Percentiles rank a stretch among this genome's conserved stretches.
Conservation (phyloP, 2,329 filamentous ascomycete genomes). For the Fusarium temperatum region DNA sequence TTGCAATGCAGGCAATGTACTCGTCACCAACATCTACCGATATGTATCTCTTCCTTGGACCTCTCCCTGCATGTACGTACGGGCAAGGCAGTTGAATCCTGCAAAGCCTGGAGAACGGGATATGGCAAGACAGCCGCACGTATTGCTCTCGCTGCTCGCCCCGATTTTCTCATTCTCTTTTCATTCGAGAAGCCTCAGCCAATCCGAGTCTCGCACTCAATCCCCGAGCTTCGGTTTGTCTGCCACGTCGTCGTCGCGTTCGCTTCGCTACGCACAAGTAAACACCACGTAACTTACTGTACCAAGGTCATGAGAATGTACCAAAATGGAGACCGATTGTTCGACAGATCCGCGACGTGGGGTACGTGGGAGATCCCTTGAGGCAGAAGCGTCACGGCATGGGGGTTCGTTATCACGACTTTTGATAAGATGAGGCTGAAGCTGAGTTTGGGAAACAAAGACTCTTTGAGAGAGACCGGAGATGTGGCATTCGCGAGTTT, state of each 20-base stretch:
- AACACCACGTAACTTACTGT: constrained; percentile 8
- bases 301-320: constrained; percentile 9
- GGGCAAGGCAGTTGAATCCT: not conserved
- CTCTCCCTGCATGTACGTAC: not conserved
- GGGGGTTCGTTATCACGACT: constrained; percentile 11
- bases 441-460: not conserved
- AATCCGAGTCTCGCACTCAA: not conserved
- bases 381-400: not conserved
- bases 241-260: constrained; percentile 2
- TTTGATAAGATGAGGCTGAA: constrained; percentile 14
- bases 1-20: not conserved
- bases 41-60: not conserved
- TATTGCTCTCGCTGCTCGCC: not conserved
- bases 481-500: not conserved
- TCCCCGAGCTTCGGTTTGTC: not conserved
- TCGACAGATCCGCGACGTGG: constrained; percentile 25
- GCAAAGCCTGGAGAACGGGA: constrained; percentile 1
- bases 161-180: not conserved
- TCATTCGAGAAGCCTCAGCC: constrained; percentile 10
- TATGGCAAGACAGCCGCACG: constrained; percentile 14
- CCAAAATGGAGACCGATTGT: constrained; percentile 15
- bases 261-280: not conserved
- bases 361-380: constrained; percentile 12
- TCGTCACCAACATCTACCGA: constrained; percentile 4
- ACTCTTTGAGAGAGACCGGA: not conserved